Evolutionary conservation across 306 rosid species (phyloP), one percentile per base, ranked within the genome.

Genomic region (Rosa rugosa): DNA sequence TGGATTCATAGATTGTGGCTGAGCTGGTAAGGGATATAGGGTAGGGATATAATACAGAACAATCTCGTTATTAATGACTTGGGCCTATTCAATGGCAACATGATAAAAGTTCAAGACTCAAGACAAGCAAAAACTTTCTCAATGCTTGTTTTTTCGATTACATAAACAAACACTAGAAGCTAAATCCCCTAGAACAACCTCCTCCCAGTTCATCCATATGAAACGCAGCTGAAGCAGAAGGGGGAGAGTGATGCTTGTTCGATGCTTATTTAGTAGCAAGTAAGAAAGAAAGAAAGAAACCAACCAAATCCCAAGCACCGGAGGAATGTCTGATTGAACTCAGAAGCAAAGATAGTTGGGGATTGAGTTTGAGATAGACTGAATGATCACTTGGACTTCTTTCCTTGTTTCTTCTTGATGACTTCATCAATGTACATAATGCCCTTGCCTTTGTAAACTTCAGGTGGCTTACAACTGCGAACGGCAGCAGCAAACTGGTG

Each of bases 371-470:
- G 62, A 31, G 36, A 31, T 31, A 2, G 36, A 31, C 36, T 16
- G 16, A 17, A 50, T 50, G 46, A 93, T 77, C 14, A 94, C 82
- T 91, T 94, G n/a, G 97, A 91, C 76, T 92, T 94, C 90, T 94
- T 94, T 49, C 97, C 98, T 81, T 85, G 92, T 49, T 94, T 92
- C 85, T 85, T 90, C 87, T 89, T 92, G 42, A 94, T 87, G 70
- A 89, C 91, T 78, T 94, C 96, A 44, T 90, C 97, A 36, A 75
- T 77, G 77, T 92, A 94, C 98, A 91, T 87, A 23, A 94, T 94
- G 11, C 98, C 98, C 80, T 94, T 94, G 82, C 98, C 97, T 88
- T 94, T 94, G 90, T 94, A 94, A 46, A 88, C 96, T 72, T 94
- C 98, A 0, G 97, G 98, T 1, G 96, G 94, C 90, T 90, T 91